Base-by-base conservation (phyloP, 352 stramenopile species). In the Peronospora farinosa region DNA sequence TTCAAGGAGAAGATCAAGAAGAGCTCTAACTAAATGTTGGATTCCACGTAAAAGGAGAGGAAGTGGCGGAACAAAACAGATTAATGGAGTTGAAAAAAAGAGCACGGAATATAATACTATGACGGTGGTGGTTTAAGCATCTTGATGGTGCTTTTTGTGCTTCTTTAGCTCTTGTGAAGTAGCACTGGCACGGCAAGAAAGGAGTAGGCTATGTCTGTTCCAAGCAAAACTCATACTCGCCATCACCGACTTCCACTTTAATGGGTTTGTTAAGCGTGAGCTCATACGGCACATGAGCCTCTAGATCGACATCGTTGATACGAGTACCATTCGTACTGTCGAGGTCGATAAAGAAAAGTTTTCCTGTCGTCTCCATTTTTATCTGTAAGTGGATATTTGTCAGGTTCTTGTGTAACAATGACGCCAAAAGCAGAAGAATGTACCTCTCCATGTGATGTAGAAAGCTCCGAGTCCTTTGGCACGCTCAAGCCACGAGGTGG, bases 261-360 rank as follows among this genome's bases (percentile, higher is more conserved):
- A 69, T 72, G 3, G 74, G 63, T 42, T 82, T 67, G 19, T 44
- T 56, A 15, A 64, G 55, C 25, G 42, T 69, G 2, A 92, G 57
- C 39, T 63, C 58, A 13, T 72, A 67, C 2, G 76, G 69, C 28
- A 85, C 66, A 36, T 85, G 54, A 7, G 78, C 57, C 15, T 67
- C 62, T 33, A 91, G 42, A 0, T 57, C 60, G 12, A 68, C 56
- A 45, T 72, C 71, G 57, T 90, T 83, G 37, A 93, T 70, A 12
- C 57, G 67, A 23, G 78, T 84, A 19, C 83, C 83, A 47, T 93
- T 93, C 2, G 83, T 93, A 57, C 80, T 91, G 40, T 90, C 81
- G 23, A 86, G 57, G 54, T 93, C 83, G 19, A 70, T 81, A 47
- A 85, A 87, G 40, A 84, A 66, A 17, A 93, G 17, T 48, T 72